Conservation (phyloP, 2,329 filamentous ascomycete genomes). For the Aspergillus versicolor region DNA sequence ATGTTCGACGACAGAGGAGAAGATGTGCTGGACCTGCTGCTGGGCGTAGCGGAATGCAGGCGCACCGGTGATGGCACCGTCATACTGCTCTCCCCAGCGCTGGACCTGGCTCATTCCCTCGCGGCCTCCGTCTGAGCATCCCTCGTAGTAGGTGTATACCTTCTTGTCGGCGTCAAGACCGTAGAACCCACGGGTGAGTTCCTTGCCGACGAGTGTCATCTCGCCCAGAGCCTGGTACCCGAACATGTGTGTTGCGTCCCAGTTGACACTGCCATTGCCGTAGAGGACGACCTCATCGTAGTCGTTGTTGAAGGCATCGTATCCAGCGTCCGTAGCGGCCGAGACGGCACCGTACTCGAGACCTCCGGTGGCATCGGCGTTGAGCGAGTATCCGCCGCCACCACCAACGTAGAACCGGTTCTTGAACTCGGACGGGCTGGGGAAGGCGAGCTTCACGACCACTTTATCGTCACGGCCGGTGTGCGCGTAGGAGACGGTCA, state of each 20-base stretch:
- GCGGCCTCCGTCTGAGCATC: slow-evolving; percentile 56
- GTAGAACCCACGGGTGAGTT: slow-evolving; percentile 46
- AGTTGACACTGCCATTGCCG: slow-evolving; percentile 49
- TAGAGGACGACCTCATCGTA: slow-evolving; percentile 41
- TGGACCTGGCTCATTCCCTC: slow-evolving; percentile 56
- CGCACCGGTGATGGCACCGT: slow-evolving; percentile 48
- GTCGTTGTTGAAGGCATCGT: slow-evolving; percentile 42
- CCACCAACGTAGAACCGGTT: slow-evolving; percentile 49
- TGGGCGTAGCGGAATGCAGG: slow-evolving; percentile 48
- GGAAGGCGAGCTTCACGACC: slow-evolving; percentile 40
- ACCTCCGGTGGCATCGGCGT: slow-evolving; percentile 39
- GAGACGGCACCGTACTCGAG: slow-evolving; percentile 43
- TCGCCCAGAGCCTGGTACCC: slow-evolving; percentile 53
- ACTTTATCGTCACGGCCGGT: slow-evolving; percentile 41
- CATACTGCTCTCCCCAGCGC: slow-evolving; percentile 49
- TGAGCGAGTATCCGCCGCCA: slow-evolving; percentile 47
- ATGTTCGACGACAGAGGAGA: slow-evolving; percentile 39
- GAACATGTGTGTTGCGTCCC: slow-evolving; percentile 35
- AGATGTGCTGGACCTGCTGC: slow-evolving; percentile 46
- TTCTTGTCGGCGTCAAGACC: slow-evolving; percentile 24
- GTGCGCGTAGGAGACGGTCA: slow-evolving; percentile 45
- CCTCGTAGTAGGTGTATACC: slow-evolving; percentile 51
- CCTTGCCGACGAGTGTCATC: slow-evolving; percentile 50
- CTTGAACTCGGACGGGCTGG: slow-evolving; percentile 37
- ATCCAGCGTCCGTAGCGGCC: slow-evolving; percentile 47